Base-by-base conservation (phyloP, 768 basidiomycete genomes). In the Porphyrellus cyaneotinctus region DNA sequence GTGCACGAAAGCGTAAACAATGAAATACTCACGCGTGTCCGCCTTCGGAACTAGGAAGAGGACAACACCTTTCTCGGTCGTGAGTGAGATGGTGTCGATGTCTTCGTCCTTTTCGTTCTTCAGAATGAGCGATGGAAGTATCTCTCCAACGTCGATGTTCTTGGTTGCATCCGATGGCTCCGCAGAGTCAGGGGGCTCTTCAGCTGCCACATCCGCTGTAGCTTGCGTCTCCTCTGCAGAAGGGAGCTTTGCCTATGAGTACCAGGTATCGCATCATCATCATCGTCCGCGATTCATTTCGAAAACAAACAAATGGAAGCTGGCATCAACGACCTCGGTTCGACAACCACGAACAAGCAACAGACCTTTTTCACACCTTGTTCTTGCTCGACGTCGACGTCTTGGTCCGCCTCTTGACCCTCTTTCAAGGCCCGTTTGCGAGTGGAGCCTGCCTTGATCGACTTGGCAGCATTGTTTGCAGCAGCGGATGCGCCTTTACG, bases 71-170 rank as follows among this genome's bases (percentile, higher is more conserved):
- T 82, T 76, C 59, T 92, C 85, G 26, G 74, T 74, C 3, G 84
- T 76, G 36, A 95, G 71, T 6, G 74, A 76, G 24, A 78, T 72
- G 9, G 91, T 75, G 53, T 91, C 80, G 23, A 92, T 72, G 49
- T 93, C 89, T 53, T 88, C 84, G 39, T 77, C 88, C 67, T 88
- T 83, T 72, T 97, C 90, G 67, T 92, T 91, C 73, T 92, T 86
- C 54, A 98, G 73, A 6, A 74, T 79, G 55, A 95, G 63, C 6
- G 80, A 79, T 3, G 92, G 92, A 39, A 97, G 73, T 28, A 72
- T 70, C 55, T 87, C 90, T 7, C 93, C 95, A 31, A 91, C 72
- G 55, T 88, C 78, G 55, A 95, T 77, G 2, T 69, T 47, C 13
- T 35, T 38, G 28, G 53, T 39, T 24, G 17, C 44, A 2, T 47